Base-by-base conservation (phyloP, 192 early-diverging fungal species). In the Funneliformis geosporum region DNA sequence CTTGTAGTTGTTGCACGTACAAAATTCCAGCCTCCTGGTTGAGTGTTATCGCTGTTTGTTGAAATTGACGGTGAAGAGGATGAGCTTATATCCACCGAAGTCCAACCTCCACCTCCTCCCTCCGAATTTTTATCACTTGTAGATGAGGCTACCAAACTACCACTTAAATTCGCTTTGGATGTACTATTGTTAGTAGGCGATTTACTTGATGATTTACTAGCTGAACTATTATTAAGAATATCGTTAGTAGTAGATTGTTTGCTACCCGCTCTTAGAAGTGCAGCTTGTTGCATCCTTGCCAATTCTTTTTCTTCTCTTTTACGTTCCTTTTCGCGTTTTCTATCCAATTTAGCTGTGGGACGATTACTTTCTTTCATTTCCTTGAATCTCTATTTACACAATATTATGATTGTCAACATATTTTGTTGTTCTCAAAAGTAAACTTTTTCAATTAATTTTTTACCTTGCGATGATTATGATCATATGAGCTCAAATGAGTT, bases 401-500 rank as follows among this genome's bases (percentile, higher is more conserved):
- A 64, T 16, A 42, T n/a, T n/a, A n/a, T n/a, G n/a, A n/a, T n/a
- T n/a, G n/a, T n/a, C n/a, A n/a, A n/a, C n/a, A n/a, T n/a, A n/a
- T n/a, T 1, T 79, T 11, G 0, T 23, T 42, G 72, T 39, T 16
- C 23, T n/a, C 38, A 38, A 46, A 38, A 25, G 18, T 4, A 38
- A 28, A 60, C 5, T 4, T n/a, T n/a, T n/a, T n/a, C n/a, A n/a
- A 27, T 60, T 61, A 9, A 27, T 9, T n/a, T 18, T 10, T 79
- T 80, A 92, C 90, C 87, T 93, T 92, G 44, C 88, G 84, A 82
- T 95, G 94, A 78, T 94, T 87, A 80, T 95, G 94, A 80, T 95
- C 94, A 70, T 95, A 95, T 40, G 87, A 89, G 47, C 89, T 89
- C 28, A 95, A 75, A 78, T 95, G 94, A 5, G 87, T 86, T 68